Percentiles rank a stretch among this genome's conserved stretches.
Evolutionary conservation across 192 early-diverging fungal species (phyloP).

Genomic region (Coemansia sp.): DNA sequence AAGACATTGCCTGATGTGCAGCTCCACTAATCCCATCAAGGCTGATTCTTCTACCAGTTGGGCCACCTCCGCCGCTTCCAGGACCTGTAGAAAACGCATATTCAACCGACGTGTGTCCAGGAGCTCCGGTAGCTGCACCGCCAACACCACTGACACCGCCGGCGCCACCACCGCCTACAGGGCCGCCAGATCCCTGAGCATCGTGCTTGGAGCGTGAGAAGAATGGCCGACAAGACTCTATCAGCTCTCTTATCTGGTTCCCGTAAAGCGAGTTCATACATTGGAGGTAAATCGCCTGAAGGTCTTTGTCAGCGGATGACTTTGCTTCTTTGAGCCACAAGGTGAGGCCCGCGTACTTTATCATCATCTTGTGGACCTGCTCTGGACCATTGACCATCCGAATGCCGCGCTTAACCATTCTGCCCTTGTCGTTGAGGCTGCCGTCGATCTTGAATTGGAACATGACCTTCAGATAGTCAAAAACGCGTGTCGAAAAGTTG

Average conservation of each 20-base stretch:
- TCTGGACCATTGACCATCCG: slow-evolving; percentile 59
- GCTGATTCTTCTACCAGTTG: slow-evolving; percentile 33
- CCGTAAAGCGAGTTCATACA: slow-evolving; percentile 57
- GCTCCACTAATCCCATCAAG: slow-evolving; percentile 45
- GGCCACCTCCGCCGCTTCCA: slow-evolving; percentile 7
- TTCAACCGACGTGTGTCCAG: slow-evolving; percentile 12
- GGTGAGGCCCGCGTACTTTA: slow-evolving; percentile 66
- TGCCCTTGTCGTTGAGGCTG: slow-evolving; percentile 54
- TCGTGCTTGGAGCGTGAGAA: slow-evolving; percentile 44
- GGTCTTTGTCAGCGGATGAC: slow-evolving; percentile 65
- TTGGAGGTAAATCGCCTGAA: slow-evolving; percentile 68
- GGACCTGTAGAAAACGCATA: slow-evolving; percentile 37
- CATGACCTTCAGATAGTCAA: slow-evolving; percentile 65
- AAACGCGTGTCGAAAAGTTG: slow-evolving; percentile 63
- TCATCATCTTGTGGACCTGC: slow-evolving; percentile 61
- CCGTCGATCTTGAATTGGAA: slow-evolving; percentile 66
- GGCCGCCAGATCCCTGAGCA: slow-evolving; percentile 18
- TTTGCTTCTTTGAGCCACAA: slow-evolving; percentile 77
- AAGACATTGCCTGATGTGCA: slow-evolving; percentile 32
- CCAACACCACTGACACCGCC: too few relatives aligned
- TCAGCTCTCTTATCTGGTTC: slow-evolving; percentile 55
- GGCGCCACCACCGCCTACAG: slow-evolving; percentile 4
- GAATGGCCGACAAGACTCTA: slow-evolving; percentile 56
- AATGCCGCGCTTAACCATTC: slow-evolving; percentile 20
- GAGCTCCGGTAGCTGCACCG: not conserved